Evolutionary conservation across 768 basidiomycete species (phyloP).

Genomic region (Tylopilus sp.): DNA sequence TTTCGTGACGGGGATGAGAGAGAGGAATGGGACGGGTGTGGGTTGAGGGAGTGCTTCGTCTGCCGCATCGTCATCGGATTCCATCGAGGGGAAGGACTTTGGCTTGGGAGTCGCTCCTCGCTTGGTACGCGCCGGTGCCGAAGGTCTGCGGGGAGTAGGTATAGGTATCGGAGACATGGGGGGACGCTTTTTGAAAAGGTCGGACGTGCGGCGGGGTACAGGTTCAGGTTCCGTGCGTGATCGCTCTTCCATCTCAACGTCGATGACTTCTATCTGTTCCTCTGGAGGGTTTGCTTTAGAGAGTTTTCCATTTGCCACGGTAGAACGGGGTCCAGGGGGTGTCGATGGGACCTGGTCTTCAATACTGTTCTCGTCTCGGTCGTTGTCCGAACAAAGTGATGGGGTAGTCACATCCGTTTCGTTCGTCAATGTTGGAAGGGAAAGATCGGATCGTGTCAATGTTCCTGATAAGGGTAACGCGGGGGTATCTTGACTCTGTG

Average conservation of each 20-base stretch:
- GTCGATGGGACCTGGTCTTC: conserved; percentile 48
- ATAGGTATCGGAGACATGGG: conserved; percentile 64
- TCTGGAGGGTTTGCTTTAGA: neutral
- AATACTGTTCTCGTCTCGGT: conserved; percentile 45
- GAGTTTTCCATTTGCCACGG: neutral
- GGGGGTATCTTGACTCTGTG: conserved; percentile 19
- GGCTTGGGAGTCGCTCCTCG: conserved; percentile 32
- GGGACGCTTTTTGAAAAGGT: conserved; percentile 55
- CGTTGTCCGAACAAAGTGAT: conserved; percentile 73
- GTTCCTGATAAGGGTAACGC: no score
- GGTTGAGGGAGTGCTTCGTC: conserved; percentile 22
- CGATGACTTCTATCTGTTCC: conserved; percentile 31
- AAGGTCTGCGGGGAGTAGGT: conserved; percentile 49
- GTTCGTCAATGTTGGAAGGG: conserved; percentile 29
- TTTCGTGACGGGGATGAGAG: conserved; percentile 22
- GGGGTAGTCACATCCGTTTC: conserved; percentile 54
- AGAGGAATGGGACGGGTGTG: conserved; percentile 18
- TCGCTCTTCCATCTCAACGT: conserved; percentile 36
- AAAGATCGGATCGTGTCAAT: no score
- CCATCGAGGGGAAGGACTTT: conserved; percentile 10
- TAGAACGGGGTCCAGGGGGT: conserved; percentile 42
- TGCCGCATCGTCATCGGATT: conserved; percentile 26
- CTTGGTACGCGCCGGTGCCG: conserved; percentile 53
- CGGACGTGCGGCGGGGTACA: conserved; percentile 19
- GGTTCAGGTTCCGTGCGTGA: conserved; percentile 8